phyloP scores from a whole-genome alignment of 345 rosid species.

The Sisymbrium irio region DNA sequence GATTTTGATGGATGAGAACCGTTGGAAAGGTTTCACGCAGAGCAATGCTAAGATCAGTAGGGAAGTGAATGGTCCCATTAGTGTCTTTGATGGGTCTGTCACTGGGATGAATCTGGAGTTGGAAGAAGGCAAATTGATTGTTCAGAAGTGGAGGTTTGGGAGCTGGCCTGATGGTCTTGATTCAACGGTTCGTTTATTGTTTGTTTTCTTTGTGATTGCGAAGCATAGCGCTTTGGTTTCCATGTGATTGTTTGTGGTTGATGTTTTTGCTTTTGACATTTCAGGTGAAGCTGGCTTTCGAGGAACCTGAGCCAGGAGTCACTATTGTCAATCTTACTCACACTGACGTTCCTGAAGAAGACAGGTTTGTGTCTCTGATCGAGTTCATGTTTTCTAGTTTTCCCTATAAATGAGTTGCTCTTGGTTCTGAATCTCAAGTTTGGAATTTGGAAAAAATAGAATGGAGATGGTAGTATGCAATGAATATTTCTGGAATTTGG shows the following conservation, averaged over 20 bases:
- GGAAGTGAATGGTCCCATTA: constrained; percentile 79
- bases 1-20: constrained; percentile 94
- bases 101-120: constrained; percentile 74
- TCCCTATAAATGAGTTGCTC: neutral
- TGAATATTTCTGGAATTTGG: neutral
- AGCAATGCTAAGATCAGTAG: constrained; percentile 85
- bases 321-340: constrained; percentile 74
- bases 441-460: neutral
- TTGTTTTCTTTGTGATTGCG: neutral
- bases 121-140: constrained; percentile 84
- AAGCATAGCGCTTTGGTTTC: neutral
- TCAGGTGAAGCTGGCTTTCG: constrained; percentile 71
- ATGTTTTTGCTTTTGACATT: constrained; percentile 12
- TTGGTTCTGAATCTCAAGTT: constrained; percentile 1
- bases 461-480: neutral
- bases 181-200: constrained; percentile 55
- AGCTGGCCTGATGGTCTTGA: constrained; percentile 95
- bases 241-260: constrained; percentile 5
- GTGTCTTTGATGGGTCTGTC: constrained; percentile 90
- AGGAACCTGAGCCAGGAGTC: constrained; percentile 82
- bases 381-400: neutral
- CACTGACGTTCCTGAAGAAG: constrained; percentile 86
- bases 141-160: constrained; percentile 92
- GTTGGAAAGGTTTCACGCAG: constrained; percentile 96
- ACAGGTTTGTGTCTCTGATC: constrained; percentile 52